Percentiles rank a stretch among this genome's conserved stretches.
Conservation (phyloP, 805 yeast species). For the Blastobotrys peoriensis region DNA sequence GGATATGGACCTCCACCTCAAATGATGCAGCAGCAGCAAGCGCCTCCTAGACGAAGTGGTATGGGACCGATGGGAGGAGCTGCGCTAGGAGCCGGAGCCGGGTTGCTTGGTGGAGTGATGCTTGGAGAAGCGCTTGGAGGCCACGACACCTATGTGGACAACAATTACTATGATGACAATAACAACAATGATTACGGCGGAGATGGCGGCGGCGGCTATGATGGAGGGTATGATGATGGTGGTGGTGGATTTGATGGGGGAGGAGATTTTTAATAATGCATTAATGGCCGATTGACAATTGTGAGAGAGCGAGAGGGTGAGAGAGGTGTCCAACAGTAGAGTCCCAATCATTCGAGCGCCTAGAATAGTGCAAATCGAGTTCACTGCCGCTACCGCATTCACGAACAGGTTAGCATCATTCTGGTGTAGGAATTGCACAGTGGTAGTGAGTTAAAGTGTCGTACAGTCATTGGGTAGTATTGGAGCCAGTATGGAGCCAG, state of each 20-base stretch:
- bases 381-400: too few relatives aligned
- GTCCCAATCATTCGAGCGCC: too few relatives aligned
- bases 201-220: conserved; percentile 28
- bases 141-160: conserved; percentile 29
- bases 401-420: too few relatives aligned
- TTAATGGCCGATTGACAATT: not conserved
- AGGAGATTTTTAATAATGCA: conserved; percentile 11
- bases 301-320: too few relatives aligned
- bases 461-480: too few relatives aligned
- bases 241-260: conserved; percentile 32
- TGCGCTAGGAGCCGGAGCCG: conserved; percentile 51
- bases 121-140: conserved; percentile 40
- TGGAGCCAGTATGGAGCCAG: too few relatives aligned
- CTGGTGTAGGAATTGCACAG: too few relatives aligned
- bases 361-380: too few relatives aligned
- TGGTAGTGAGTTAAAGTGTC: too few relatives aligned
- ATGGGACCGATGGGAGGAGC: conserved; percentile 38
- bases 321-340: too few relatives aligned
- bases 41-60: conserved; percentile 23
- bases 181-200: conserved; percentile 33
- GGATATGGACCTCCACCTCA: conserved; percentile 25
- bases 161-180: conserved; percentile 32
- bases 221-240: conserved; percentile 32
- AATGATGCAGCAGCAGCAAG: conserved; percentile 28
- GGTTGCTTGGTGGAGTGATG: conserved; percentile 56